phyloP scores from a whole-genome alignment of 140 eudicot genomes.

The Anethum foeniculum region DNA sequence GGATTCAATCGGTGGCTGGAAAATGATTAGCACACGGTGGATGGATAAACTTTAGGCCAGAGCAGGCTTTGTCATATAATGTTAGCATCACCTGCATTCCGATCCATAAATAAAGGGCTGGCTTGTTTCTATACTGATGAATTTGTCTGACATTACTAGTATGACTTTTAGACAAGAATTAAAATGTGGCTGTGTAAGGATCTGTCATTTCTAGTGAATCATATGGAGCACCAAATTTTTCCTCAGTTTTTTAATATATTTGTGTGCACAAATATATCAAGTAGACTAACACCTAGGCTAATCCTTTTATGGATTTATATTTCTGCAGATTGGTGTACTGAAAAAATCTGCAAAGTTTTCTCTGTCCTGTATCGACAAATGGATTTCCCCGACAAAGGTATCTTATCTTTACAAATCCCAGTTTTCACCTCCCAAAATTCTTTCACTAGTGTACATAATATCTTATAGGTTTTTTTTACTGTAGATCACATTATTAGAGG shows the following conservation, averaged over 20 bases:
- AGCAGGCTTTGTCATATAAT: too few relatives aligned
- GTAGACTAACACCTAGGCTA: neutral
- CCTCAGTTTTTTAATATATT: neutral
- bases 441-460: neutral
- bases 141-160: neutral
- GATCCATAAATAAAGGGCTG: too few relatives aligned
- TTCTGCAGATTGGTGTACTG: conserved; percentile 57
- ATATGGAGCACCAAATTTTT: neutral
- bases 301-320: neutral
- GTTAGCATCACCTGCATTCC: too few relatives aligned
- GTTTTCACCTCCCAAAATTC: neutral
- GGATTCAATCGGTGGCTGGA: too few relatives aligned
- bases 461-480: neutral
- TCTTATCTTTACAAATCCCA: neutral
- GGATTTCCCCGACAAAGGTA: conserved; percentile 83
- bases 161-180: neutral
- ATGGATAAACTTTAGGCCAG: too few relatives aligned
- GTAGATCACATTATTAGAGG: neutral
- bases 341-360: conserved; percentile 51
- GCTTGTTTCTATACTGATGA: too few relatives aligned
- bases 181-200: neutral
- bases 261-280: neutral
- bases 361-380: conserved; percentile 48
- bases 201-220: neutral
- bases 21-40: too few relatives aligned